These are phyloP conservation scores for Auricularia sp. DNA, from an alignment of 768 basidiomycete genomes.

Conservation along the genomic window DNA sequence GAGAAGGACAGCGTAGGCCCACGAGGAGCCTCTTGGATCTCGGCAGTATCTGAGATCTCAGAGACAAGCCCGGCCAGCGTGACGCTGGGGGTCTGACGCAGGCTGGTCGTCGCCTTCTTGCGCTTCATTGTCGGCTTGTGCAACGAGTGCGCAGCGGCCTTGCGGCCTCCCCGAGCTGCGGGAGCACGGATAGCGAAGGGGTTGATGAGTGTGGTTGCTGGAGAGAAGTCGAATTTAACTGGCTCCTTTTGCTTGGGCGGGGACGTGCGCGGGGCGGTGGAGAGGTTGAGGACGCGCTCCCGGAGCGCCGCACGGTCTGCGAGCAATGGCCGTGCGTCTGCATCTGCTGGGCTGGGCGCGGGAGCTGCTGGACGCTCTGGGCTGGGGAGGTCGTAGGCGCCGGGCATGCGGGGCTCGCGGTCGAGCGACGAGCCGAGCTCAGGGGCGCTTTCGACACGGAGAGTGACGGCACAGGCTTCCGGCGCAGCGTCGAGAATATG, in stretches of 20 bases:
- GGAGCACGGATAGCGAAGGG: not conserved
- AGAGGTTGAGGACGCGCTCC: not conserved
- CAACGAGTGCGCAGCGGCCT: not conserved
- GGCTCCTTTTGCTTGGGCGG: not conserved
- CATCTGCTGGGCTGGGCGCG: not conserved
- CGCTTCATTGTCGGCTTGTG: not conserved
- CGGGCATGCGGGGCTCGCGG: not conserved
- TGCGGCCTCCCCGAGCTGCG: not conserved
- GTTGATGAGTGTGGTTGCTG: not conserved
- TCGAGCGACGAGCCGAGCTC: not conserved
- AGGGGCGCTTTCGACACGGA: not conserved
- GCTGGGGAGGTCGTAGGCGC: not conserved
- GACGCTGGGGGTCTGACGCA: not conserved
- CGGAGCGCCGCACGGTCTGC: not conserved
- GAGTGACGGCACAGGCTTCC: not conserved
- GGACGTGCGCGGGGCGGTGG: not conserved
- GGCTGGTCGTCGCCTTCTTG: not conserved
- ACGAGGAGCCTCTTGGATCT: not conserved
- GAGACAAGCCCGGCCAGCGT: too few species aligned
- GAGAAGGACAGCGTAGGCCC: not conserved
- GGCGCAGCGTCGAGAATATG: not conserved
- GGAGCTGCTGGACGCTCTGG: not conserved
- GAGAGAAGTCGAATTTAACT: not conserved
- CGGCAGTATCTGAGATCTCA: not conserved
- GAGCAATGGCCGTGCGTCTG: not conserved